Evolutionary conservation across 2,329 filamentous ascomycete genomes (phyloP).

Genomic region (Pseudocercospora macadamiae): DNA sequence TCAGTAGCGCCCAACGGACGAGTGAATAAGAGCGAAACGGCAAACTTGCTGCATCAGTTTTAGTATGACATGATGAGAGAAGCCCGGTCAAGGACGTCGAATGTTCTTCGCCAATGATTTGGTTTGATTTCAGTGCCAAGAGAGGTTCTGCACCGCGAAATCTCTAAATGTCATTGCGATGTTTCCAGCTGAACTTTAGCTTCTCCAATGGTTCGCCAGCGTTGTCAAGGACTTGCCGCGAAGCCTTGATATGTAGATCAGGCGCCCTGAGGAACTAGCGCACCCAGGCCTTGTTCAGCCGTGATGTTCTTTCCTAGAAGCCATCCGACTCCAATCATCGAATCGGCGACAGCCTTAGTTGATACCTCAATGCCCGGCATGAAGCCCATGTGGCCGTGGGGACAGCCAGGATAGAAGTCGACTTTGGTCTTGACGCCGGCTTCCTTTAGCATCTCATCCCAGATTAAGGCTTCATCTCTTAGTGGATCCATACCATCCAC

Average conservation of each 20-base stretch:
- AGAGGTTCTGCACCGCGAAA: too few relatives aligned
- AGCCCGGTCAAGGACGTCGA: too few relatives aligned
- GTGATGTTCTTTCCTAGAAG: conserved; percentile 12
- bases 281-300: conserved; percentile 6
- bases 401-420: conserved; percentile 32
- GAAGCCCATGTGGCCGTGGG: conserved; percentile 13
- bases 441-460: conserved; percentile 51
- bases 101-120: too few relatives aligned
- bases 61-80: too few relatives aligned
- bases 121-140: too few relatives aligned
- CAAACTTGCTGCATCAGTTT: too few relatives aligned
- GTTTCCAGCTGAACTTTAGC: neutral
- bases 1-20: too few relatives aligned
- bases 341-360: conserved; percentile 8
- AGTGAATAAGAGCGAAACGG: too few relatives aligned
- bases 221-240: too few relatives aligned
- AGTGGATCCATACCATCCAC: conserved; percentile 54
- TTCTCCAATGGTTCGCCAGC: too few relatives aligned
- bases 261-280: conserved; percentile 1
- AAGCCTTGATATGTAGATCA: too few relatives aligned
- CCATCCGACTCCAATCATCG: conserved; percentile 15
- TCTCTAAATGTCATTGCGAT: neutral
- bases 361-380: conserved; percentile 11
- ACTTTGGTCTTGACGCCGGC: conserved; percentile 46
- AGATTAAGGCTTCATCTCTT: conserved; percentile 57